Evolutionary conservation across 2,329 filamentous ascomycete species (phyloP).

Genomic region (Scedosporium boydii): DNA sequence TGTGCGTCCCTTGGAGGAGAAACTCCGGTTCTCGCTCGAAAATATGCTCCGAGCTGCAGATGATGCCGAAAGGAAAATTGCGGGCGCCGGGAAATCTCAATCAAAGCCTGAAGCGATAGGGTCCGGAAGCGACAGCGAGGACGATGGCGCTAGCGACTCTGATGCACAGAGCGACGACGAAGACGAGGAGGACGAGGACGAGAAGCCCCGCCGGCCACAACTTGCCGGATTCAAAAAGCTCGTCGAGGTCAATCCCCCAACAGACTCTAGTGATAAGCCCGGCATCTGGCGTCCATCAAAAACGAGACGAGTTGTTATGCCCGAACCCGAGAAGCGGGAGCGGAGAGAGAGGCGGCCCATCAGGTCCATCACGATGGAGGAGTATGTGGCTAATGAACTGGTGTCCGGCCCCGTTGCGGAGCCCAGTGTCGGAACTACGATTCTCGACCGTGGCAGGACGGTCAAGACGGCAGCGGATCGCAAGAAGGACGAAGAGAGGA

Average conservation of each 20-base stretch:
- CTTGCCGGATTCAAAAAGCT: not conserved
- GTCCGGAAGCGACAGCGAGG: constrained; percentile 20
- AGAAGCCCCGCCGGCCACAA: constrained; percentile 11
- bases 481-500: constrained; percentile 66
- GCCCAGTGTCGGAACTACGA: constrained; percentile 87
- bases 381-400: constrained; percentile 81
- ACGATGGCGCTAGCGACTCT: constrained; percentile 18
- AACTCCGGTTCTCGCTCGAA: constrained; percentile 91
- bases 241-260: constrained; percentile 10
- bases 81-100: not conserved
- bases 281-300: constrained; percentile 84
- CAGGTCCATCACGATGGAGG: constrained; percentile 80
- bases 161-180: constrained; percentile 23
- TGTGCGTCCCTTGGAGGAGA: constrained; percentile 78
- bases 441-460: constrained; percentile 67
- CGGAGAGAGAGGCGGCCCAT: constrained; percentile 51
- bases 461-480: constrained; percentile 70
- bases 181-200: constrained; percentile 15
- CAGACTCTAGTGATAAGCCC: constrained; percentile 24
- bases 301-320: constrained; percentile 80
- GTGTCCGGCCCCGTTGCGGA: constrained; percentile 72
- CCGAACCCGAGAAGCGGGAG: constrained; percentile 52
- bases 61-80: constrained; percentile 44
- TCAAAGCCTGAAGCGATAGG: constrained; percentile 17
- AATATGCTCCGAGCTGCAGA: constrained; percentile 85